Conservation (phyloP, 192 early-diverging fungal genomes). For the Podila verticillata region DNA sequence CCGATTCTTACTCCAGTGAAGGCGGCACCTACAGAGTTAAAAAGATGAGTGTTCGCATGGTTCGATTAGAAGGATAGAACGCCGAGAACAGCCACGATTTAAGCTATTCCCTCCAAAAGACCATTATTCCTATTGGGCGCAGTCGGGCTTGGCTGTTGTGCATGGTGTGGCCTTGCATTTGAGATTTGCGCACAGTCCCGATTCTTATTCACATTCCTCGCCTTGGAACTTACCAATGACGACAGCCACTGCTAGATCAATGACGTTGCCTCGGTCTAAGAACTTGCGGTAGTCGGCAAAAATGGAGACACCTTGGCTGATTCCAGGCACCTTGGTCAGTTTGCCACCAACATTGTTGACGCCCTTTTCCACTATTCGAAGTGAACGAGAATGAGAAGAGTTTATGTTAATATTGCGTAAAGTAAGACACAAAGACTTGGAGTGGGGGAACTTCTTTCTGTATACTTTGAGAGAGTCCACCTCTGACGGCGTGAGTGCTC, state of each 20-base stretch:
- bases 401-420: too few species aligned
- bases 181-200: too few species aligned
- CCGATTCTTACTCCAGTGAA: constrained; percentile 55
- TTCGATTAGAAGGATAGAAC: too few species aligned
- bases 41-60: neutral
- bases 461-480: constrained; percentile 28
- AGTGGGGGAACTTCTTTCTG: constrained; percentile 1
- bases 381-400: too few species aligned
- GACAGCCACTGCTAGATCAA: constrained; percentile 71
- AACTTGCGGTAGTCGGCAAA: constrained; percentile 64
- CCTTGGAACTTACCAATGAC: constrained; percentile 58
- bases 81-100: too few species aligned
- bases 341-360: constrained; percentile 30
- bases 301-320: constrained; percentile 56
- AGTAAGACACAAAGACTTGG: neutral
- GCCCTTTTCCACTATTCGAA: constrained; percentile 25
- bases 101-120: neutral
- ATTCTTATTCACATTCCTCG: too few species aligned
- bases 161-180: too few species aligned
- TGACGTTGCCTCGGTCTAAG: constrained; percentile 62
- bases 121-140: too few species aligned
- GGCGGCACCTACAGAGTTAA: constrained; percentile 25
- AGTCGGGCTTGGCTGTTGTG: too few species aligned
- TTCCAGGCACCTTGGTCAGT: constrained; percentile 36
- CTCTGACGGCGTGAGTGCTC: constrained; percentile 5